A percentile compares a stretch with the other conserved stretches of the same genome.
Evolutionary conservation across 2,329 filamentous ascomycete genomes (phyloP).

Genomic region (Alternaria rosae): DNA sequence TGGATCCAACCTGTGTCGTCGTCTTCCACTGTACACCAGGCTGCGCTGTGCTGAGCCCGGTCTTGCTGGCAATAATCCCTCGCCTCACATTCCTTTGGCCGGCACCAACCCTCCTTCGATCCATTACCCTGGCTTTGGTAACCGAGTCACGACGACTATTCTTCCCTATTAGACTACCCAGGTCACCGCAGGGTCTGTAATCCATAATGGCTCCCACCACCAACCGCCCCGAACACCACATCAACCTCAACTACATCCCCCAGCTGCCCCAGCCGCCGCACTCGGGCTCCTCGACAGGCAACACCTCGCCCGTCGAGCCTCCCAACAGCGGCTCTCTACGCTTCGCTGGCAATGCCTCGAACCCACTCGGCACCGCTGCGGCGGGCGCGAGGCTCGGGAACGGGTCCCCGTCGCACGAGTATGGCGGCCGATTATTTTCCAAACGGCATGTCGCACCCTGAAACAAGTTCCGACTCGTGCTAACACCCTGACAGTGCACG

Average conservation of each 20-base stretch:
- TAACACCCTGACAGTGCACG: constrained; percentile 70
- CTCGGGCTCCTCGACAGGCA: constrained; percentile 80
- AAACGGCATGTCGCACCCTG: constrained; percentile 75
- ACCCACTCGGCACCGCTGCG: constrained; percentile 57
- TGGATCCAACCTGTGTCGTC: constrained; percentile 32
- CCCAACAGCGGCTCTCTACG: constrained; percentile 69
- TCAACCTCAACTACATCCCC: constrained; percentile 82
- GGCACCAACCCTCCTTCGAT: constrained; percentile 47
- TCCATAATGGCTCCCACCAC: constrained; percentile 86
- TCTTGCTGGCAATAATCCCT: constrained; percentile 44
- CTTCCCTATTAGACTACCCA: constrained; percentile 35
- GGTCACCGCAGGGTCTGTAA: constrained; percentile 61
- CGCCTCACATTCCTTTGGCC: constrained; percentile 53
- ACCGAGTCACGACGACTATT: constrained; percentile 43
- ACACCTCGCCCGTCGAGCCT: constrained; percentile 81
- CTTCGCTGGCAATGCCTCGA: constrained; percentile 75
- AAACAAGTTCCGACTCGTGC: constrained; percentile 38
- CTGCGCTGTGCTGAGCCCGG: constrained; percentile 35
- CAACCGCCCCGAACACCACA: constrained; percentile 80
- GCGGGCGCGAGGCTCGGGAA: constrained; percentile 76
- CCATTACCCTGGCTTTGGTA: constrained; percentile 50
- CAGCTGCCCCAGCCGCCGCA: constrained; percentile 72
- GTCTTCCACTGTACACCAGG: constrained; percentile 32
- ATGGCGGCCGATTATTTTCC: constrained; percentile 79
- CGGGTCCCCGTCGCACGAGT: constrained; percentile 95